Conservation (phyloP, 2,329 filamentous ascomycete genomes). For the Akanthomyces dipterigenus region DNA sequence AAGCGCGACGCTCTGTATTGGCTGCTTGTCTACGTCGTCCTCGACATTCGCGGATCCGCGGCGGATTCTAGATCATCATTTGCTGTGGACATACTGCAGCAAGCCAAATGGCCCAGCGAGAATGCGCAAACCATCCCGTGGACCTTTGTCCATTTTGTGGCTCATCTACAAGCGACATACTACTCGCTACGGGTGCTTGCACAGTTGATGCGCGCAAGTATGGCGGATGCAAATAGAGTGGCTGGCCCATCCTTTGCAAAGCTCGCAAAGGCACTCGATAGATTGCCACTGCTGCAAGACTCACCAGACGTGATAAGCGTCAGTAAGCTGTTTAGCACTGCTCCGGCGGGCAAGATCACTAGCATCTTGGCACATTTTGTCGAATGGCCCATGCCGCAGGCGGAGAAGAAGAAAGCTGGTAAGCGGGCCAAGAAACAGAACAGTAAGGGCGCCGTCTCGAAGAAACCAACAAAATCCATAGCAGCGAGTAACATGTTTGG, state of each 20-base stretch:
- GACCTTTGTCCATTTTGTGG: slow-evolving; percentile 54
- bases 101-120: slow-evolving; percentile 3
- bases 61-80: slow-evolving; percentile 23
- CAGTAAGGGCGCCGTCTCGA: neutral
- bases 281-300: slow-evolving; percentile 20
- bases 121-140: slow-evolving; percentile 31
- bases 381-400: slow-evolving; percentile 6
- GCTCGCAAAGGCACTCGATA: slow-evolving; percentile 15
- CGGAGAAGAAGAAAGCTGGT: neutral
- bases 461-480: neutral
- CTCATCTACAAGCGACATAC: slow-evolving; percentile 52
- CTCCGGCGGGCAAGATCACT: neutral
- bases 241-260: slow-evolving; percentile 10
- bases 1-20: slow-evolving; percentile 15
- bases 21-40: slow-evolving; percentile 21
- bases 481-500: slow-evolving; percentile 5
- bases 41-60: slow-evolving; percentile 25
- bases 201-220: slow-evolving; percentile 23
- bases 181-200: slow-evolving; percentile 30
- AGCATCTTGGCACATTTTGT: slow-evolving; percentile 14
- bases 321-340: neutral
- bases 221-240: neutral
- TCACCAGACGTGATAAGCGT: slow-evolving; percentile 20
- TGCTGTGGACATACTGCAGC: slow-evolving; percentile 19
- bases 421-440: neutral